Evolutionary conservation across 2,329 filamentous ascomycete species (phyloP).

Genomic region (Colletotrichum eleusines): DNA sequence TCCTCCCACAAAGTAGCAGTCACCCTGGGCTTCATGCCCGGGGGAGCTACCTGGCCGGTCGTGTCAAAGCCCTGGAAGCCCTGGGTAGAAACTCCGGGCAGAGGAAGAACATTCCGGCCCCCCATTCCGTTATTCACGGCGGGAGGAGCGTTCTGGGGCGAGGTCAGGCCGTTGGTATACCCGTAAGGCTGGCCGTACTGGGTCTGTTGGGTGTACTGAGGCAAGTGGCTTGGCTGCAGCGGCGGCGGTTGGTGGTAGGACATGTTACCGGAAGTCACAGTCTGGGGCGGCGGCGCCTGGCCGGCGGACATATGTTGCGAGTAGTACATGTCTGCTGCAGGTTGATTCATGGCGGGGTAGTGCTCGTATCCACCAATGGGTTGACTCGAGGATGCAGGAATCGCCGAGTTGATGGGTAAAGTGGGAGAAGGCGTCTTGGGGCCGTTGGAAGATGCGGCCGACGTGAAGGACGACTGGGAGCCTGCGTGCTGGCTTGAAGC

Average conservation of each 20-base stretch:
- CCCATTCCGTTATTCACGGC: slow-evolving; percentile 79
- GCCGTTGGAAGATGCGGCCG: slow-evolving; percentile 68
- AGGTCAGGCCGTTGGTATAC: slow-evolving; percentile 82
- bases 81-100: slow-evolving; percentile 70
- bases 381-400: slow-evolving; percentile 57
- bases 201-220: slow-evolving; percentile 73
- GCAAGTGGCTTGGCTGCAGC: slow-evolving; percentile 75
- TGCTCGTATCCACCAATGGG: slow-evolving; percentile 56
- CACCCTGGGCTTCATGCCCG: slow-evolving; percentile 95
- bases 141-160: slow-evolving; percentile 78
- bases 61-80: slow-evolving; percentile 77
- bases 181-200: slow-evolving; percentile 75
- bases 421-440: slow-evolving; percentile 84
- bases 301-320: slow-evolving; percentile 82
- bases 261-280: slow-evolving; percentile 79
- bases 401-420: slow-evolving; percentile 63
- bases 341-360: slow-evolving; percentile 81
- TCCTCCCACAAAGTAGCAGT: slow-evolving; percentile 99
- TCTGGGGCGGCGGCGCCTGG: slow-evolving; percentile 80
- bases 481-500: slow-evolving; percentile 64
- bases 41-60: slow-evolving; percentile 92
- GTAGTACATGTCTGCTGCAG: slow-evolving; percentile 87
- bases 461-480: slow-evolving; percentile 67
- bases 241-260: slow-evolving; percentile 83
- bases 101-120: slow-evolving; percentile 72